These are phyloP conservation scores for Naganishia sp. DNA, from an alignment of 1,284 basidiomycete genomes.

Conservation along the genomic window DNA sequence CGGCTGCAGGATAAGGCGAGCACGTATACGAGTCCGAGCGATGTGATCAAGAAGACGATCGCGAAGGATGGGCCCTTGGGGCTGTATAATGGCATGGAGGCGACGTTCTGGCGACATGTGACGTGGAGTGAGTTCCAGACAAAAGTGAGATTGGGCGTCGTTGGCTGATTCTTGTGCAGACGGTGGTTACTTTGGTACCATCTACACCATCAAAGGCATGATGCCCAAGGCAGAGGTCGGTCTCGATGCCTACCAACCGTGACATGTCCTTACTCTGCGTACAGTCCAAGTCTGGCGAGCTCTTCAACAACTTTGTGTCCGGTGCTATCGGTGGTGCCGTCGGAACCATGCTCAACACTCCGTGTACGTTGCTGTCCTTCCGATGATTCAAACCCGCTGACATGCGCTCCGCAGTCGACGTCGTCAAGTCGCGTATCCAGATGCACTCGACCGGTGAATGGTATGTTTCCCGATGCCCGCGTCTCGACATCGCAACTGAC, in stretches of 20 bases:
- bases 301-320: conserved; percentile 90
- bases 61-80: conserved; percentile 74
- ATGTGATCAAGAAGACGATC: conserved; percentile 79
- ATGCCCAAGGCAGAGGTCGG: conserved; percentile 80
- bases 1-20: conserved; percentile 87
- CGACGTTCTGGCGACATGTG: conserved; percentile 90
- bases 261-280: not conserved
- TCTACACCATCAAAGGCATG: conserved; percentile 75
- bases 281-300: conserved; percentile 67
- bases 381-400: conserved; percentile 6
- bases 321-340: conserved; percentile 88
- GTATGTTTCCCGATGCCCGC: conserved; percentile 54
- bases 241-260: not conserved
- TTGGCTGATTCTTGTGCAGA: conserved; percentile 55
- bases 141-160: not conserved
- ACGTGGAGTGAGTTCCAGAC: conserved; percentile 63
- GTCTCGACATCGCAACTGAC: conserved; percentile 1
- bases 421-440: conserved; percentile 92
- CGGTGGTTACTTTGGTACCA: conserved; percentile 89
- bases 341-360: conserved; percentile 63
- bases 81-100: conserved; percentile 77
- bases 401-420: conserved; percentile 57
- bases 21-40: conserved; percentile 84
- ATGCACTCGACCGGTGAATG: conserved; percentile 84
- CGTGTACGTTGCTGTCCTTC: conserved; percentile 47